Percentiles rank a stretch among this genome's conserved stretches.
These are phyloP conservation scores for Marasmius fiardii DNA, from an alignment of 1,284 basidiomycete species.

Conservation along the genomic window DNA sequence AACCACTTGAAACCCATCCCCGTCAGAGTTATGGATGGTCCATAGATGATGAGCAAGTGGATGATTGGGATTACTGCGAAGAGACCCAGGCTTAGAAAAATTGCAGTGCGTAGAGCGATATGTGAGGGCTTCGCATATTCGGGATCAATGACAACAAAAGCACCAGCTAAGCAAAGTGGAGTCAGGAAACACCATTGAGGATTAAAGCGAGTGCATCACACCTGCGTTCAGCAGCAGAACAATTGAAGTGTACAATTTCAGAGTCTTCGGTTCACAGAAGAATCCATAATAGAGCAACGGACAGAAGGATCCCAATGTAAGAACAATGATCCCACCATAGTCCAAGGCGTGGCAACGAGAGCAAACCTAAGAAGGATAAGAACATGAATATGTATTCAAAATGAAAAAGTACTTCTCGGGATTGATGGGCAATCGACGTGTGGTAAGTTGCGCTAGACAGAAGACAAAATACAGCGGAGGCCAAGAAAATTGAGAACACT, in stretches of 20 bases:
- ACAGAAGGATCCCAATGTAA: constrained; percentile 79
- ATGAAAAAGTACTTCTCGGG: constrained; percentile 46
- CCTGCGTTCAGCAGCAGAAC: not conserved
- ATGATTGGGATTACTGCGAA: not conserved
- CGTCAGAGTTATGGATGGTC: not conserved
- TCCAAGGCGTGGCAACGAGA: constrained; percentile 61
- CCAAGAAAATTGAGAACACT: constrained; percentile 67
- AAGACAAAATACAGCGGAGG: constrained; percentile 75
- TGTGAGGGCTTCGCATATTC: not conserved
- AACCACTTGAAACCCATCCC: not conserved
- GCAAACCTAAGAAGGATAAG: constrained; percentile 34
- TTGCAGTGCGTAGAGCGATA: not conserved
- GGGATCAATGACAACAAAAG: not conserved
- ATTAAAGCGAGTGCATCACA: too few species aligned
- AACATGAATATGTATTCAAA: constrained; percentile 17
- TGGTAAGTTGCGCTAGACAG: constrained; percentile 78
- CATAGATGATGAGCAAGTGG: not conserved
- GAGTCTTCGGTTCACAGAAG: constrained; percentile 56
- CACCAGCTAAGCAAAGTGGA: not conserved
- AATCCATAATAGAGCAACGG: constrained; percentile 75
- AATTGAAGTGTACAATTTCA: constrained; percentile 44
- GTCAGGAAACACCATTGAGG: too few species aligned
- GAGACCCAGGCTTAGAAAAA: not conserved
- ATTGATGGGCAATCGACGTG: constrained; percentile 67
- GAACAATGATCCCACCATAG: constrained; percentile 66